Conservation (phyloP, 371 early-diverging fungal species). For the Rhizopus stolonifer region DNA sequence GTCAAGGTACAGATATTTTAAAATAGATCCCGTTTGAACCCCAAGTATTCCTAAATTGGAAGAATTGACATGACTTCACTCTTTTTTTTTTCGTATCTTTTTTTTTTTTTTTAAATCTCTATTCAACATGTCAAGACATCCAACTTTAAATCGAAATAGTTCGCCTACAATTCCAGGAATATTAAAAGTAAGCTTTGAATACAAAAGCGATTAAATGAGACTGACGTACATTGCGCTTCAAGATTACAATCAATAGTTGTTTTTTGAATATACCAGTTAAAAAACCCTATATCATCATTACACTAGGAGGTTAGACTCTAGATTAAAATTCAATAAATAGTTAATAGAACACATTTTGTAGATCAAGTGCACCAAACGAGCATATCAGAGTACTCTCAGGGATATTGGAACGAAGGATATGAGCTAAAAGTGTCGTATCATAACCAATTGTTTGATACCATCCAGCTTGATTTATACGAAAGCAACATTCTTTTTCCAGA, state of each 20-base stretch:
- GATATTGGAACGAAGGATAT: slow-evolving; percentile 73
- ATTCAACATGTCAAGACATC: neutral
- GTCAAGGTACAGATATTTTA: neutral
- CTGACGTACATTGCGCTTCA: neutral
- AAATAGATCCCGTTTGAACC: neutral
- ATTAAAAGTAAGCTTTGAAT: slow-evolving; percentile 7
- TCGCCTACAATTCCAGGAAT: slow-evolving; percentile 5
- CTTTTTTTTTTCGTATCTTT: neutral
- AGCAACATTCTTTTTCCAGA: slow-evolving; percentile 59
- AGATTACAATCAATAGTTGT: slow-evolving; percentile 33
- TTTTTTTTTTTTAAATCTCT: neutral
- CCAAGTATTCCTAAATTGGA: neutral
- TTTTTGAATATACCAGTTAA: slow-evolving; percentile 34
- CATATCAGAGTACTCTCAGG: slow-evolving; percentile 52
- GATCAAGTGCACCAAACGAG: slow-evolving; percentile 69
- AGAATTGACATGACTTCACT: slow-evolving; percentile 4
- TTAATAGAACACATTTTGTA: slow-evolving; percentile 7
- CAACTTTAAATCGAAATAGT: neutral
- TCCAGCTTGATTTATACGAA: slow-evolving; percentile 70
- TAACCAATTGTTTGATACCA: slow-evolving; percentile 70
- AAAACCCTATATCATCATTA: slow-evolving; percentile 34
- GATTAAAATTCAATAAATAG: neutral
- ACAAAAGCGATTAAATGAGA: neutral
- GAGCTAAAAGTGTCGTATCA: slow-evolving; percentile 73
- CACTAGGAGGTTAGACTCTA: slow-evolving; percentile 36